Conservation (phyloP, 176 grass and related monocot genomes). For the Lolium multiflorum region DNA sequence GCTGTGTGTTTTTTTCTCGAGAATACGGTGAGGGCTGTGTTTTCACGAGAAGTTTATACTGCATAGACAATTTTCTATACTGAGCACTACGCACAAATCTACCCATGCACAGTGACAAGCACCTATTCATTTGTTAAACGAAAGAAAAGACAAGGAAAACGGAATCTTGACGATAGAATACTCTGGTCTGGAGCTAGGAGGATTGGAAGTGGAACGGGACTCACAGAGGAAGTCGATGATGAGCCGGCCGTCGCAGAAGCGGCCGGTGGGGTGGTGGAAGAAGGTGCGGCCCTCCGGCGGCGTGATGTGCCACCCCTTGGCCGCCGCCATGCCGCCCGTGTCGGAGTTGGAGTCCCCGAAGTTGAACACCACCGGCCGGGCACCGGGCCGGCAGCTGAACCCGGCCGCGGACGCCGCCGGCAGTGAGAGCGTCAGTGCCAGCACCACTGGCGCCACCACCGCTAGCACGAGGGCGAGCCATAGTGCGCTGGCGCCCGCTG, state of each 20-base stretch:
- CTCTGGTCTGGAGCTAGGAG: neutral
- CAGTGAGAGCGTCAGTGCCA: neutral
- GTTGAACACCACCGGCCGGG: constrained; percentile 73
- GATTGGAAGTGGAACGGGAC: neutral
- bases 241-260: constrained; percentile 88
- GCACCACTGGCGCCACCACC: neutral
- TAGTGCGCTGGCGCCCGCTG: neutral
- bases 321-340: constrained; percentile 79
- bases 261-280: constrained; percentile 74
- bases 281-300: constrained; percentile 70
- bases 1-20: neutral
- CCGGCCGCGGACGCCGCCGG: neutral
- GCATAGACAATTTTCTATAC: neutral
- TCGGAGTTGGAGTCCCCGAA: constrained; percentile 97
- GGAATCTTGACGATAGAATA: neutral
- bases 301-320: constrained; percentile 50
- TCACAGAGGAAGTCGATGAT: constrained; percentile 92
- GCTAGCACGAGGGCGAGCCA: neutral
- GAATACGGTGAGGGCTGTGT: neutral
- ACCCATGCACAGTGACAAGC: neutral
- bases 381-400: constrained; percentile 45
- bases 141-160: neutral
- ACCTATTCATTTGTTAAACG: neutral
- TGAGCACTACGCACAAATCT: neutral
- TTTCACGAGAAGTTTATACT: neutral